Evolutionary conservation across 2,329 filamentous ascomycete species (phyloP), one percentile per base, ranked within the genome.

Genomic region (Drechmeria coniospora): DNA sequence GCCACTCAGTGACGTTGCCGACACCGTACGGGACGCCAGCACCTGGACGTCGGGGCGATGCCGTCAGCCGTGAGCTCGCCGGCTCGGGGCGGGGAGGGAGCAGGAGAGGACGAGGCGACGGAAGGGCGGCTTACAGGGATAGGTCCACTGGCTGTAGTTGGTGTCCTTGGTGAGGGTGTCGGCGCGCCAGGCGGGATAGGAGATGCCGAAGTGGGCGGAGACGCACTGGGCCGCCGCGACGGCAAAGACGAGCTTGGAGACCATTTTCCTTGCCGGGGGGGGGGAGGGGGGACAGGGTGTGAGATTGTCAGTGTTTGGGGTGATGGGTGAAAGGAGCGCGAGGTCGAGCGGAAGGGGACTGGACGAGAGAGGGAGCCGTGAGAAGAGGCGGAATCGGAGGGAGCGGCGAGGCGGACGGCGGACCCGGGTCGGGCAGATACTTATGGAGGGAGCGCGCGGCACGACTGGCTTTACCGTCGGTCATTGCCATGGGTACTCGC

Each of bases 1-100:
- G 61, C 64, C 64, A 69, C 38, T 66, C 60, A 29, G 65, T 68
- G 28, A 56, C 48, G 42, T 65, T 65, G 27, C 48, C 51, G 23
- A 38, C 37, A 23, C 49, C 51, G 41, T 55, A 54, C 15, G 57
- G 52, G 20, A 65, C 62, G 19, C 58, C 58, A 29, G 55, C 65
- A 39, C 64, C 64, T 67, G 23, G 7, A 16, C 6, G 28, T 40
- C 17, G 34, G 28, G 10, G 18, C 11, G 21, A 23, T 12, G 28
- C n/a, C 11, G 19, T 24, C 18, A 20, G 10, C 10, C 7, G 18
- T 7, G 18, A 20, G 6, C 10, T 20, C 18, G 18, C 10, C 18
- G 18, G 7, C 7, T 10, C 7, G 7, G 18, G 7, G 12, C 11
- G 22, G 19, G 12, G 10, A 28, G 15, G 20, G n/a, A n/a, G n/a